Conservation (phyloP, 2,329 filamentous ascomycete genomes). For the Microdochium trichocladiopsis region DNA sequence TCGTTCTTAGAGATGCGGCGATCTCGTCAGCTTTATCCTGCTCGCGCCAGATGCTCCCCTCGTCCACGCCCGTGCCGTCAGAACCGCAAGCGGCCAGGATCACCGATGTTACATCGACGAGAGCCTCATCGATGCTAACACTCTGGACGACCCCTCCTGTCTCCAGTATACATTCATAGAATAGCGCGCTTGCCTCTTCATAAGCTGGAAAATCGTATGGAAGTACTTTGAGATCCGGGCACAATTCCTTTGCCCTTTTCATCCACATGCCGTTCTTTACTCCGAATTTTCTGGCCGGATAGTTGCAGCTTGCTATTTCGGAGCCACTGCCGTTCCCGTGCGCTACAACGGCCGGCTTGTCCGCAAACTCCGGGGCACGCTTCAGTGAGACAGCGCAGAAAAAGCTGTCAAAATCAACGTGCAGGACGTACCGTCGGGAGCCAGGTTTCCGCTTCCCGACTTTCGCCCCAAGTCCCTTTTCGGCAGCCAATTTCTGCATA, state of each 20-base stretch:
- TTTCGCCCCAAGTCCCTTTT: conserved; percentile 47
- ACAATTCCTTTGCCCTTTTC: conserved; percentile 78
- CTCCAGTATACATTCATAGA: conserved; percentile 78
- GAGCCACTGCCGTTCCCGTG: conserved; percentile 80
- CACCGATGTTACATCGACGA: conserved; percentile 72
- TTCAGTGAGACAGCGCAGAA: conserved; percentile 89
- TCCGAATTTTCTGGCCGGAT: conserved; percentile 76
- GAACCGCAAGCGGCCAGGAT: conserved; percentile 61
- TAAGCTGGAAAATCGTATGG: conserved; percentile 95
- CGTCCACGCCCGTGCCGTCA: conserved; percentile 55
- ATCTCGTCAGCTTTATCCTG: conserved; percentile 72
- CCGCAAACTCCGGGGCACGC: conserved; percentile 64
- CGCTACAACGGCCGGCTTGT: conserved; percentile 82
- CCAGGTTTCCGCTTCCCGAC: conserved; percentile 48
- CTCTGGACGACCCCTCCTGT: conserved; percentile 84
- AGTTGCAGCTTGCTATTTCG: conserved; percentile 97
- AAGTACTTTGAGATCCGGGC: conserved; percentile 79
- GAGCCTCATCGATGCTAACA: conserved; percentile 92
- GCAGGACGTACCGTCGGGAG: conserved; percentile 74
- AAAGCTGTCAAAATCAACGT: conserved; percentile 98
- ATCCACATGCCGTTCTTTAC: conserved; percentile 99
- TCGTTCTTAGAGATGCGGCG: conserved; percentile 57
- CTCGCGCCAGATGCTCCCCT: conserved; percentile 68
- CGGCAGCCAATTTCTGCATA: conserved; percentile 72
- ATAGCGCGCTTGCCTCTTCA: conserved; percentile 80